A percentile compares a stretch with the other conserved stretches of the same genome.
These are phyloP conservation scores for Olyra latifolia DNA, from an alignment of 176 grass and related monocot genomes.

Conservation along the genomic window DNA sequence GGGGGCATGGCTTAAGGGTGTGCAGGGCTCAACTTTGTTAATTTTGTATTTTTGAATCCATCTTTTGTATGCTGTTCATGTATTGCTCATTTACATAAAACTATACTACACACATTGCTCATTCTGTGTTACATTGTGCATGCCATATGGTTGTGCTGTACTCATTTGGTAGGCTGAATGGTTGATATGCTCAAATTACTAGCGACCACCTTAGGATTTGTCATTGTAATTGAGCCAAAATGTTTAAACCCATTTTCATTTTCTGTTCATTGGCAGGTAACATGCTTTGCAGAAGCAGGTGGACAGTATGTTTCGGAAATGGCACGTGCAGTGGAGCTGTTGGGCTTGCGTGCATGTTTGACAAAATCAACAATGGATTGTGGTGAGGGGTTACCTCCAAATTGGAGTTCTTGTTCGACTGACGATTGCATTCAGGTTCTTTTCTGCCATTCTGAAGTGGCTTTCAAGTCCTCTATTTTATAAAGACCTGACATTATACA, in stretches of 20 bases:
- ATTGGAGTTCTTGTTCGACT: slow-evolving; percentile 72
- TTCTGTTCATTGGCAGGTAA: slow-evolving; percentile 51
- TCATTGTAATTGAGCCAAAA: background rate
- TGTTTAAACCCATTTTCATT: background rate
- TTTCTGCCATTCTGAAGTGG: background rate
- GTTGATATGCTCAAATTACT: background rate
- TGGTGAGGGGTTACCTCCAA: slow-evolving; percentile 73
- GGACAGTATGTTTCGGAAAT: slow-evolving; percentile 85
- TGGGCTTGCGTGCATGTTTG: slow-evolving; percentile 84
- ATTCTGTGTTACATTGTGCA: background rate
- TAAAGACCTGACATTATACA: background rate
- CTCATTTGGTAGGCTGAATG: background rate
- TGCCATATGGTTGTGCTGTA: background rate
- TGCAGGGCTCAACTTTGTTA: background rate
- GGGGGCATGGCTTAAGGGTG: background rate
- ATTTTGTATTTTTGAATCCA: background rate
- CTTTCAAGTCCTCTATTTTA: background rate
- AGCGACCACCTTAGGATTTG: background rate
- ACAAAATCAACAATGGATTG: slow-evolving; percentile 86
- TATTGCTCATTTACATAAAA: background rate
- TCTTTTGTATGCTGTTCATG: background rate
- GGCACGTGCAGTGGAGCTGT: slow-evolving; percentile 71
- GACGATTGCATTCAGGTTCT: slow-evolving; percentile 82
- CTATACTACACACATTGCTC: background rate
- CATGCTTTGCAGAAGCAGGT: slow-evolving; percentile 96